Base-by-base conservation (phyloP, 345 rosid species). In the Ailanthus altissimus region DNA sequence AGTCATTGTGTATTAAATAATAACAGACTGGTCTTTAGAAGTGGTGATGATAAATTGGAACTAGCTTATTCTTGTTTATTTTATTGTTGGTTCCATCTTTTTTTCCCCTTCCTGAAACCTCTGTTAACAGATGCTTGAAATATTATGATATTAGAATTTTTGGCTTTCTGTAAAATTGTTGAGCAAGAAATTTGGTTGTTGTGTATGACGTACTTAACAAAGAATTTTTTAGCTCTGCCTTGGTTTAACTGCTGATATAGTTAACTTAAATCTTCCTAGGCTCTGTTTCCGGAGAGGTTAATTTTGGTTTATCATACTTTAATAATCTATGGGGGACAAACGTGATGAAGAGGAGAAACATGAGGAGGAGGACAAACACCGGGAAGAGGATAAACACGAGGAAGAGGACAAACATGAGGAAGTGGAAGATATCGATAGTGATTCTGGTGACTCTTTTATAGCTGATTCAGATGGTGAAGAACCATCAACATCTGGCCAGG, bases 391-490 rank as follows among this genome's bases (percentile, higher is more conserved):
- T 4, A 49, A 12, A 60, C 40, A 60, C 0, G 45, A 2, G 25
- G 68, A 63, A 38, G 91, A 90, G 78, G 89, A 77, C 25, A 88
- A 86, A 50, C 80, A 63, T 0, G 78, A 79, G 36, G 83, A 82
- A 77, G 83, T 72, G 79, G 88, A 88, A 77, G 90, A 84, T 78
- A 43, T 74, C 26, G 88, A 75, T 65, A 79, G 83, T 70, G 78
- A 62, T 72, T 89, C 91, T 70, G 79, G 84, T 40, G 90, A 88
- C 84, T 89, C 98, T 77, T 86, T 85, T 70, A 75, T 86, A n/a
- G 78, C 49, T 75, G 79, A 62, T 81, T 85, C 94, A 38, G 94
- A 92, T 65, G 91, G 84, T 16, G 90, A 92, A 67, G 89, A 83
- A 49, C 80, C 86, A 38, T 83, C 81, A 51, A 83, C 74, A 20